phyloP scores from a whole-genome alignment of 208 protist species.

The Leishmania lainsoni region DNA sequence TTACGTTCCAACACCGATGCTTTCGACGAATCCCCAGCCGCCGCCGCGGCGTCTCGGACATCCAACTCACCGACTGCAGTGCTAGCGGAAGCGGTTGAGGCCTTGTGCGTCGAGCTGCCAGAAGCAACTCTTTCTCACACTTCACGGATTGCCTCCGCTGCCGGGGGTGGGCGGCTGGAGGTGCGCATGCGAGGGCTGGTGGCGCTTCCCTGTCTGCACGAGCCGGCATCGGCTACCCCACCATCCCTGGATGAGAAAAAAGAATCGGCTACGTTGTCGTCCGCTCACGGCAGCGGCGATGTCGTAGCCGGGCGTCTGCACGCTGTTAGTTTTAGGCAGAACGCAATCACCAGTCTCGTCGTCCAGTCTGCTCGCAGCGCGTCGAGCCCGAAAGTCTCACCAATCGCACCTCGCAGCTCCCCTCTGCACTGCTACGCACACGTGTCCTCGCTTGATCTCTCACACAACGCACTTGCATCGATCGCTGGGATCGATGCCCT shows the following conservation, averaged over 20 bases:
- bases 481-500: conserved; percentile 58
- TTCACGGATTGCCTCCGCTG: neutral
- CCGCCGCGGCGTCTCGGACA: neutral
- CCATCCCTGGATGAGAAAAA: neutral
- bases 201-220: conserved; percentile 55
- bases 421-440: conserved; percentile 37
- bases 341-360: conserved; percentile 36
- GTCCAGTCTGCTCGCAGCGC: neutral
- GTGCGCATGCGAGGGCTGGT: conserved; percentile 24
- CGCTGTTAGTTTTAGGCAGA: conserved; percentile 47
- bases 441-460: conserved; percentile 61
- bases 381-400: neutral
- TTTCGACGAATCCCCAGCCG: neutral
- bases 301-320: conserved; percentile 19
- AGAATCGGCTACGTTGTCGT: neutral
- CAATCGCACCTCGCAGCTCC: conserved; percentile 13
- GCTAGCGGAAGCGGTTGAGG: neutral
- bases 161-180: conserved; percentile 26
- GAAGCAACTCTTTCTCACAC: neutral
- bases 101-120: conserved; percentile 9
- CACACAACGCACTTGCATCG: conserved; percentile 50
- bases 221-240: neutral
- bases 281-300: conserved; percentile 48
- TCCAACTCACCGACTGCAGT: neutral
- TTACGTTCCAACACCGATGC: neutral